phyloP scores from a whole-genome alignment of 2,329 filamentous ascomycete species.

The Aspergillus sp. region DNA sequence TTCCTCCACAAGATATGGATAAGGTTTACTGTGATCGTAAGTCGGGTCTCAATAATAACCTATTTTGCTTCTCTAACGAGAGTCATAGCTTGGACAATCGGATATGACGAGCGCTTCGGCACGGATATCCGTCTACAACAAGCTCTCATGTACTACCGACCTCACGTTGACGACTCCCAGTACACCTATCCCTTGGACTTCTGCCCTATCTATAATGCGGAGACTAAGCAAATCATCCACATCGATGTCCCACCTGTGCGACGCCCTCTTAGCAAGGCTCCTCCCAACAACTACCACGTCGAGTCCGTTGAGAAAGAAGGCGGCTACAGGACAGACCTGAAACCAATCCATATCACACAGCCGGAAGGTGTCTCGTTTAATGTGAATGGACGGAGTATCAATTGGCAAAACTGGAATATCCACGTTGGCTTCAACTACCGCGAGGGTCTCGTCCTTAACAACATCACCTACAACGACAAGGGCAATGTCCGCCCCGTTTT shows the following conservation, averaged over 20 bases:
- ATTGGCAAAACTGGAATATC: constrained; percentile 92
- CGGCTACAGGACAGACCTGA: constrained; percentile 75
- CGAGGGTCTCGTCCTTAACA: constrained; percentile 85
- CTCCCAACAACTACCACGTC: constrained; percentile 77
- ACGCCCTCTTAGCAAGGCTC: constrained; percentile 69
- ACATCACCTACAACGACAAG: constrained; percentile 87
- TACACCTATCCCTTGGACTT: constrained; percentile 93
- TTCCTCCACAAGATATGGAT: constrained; percentile 81
- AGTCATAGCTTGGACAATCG: constrained; percentile 78
- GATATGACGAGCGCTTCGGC: constrained; percentile 87
- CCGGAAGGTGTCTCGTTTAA: constrained; percentile 87
- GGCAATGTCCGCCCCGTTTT: constrained; percentile 75
- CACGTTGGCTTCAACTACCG: constrained; percentile 95
- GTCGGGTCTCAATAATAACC: constrained; percentile 27
- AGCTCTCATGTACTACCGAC: constrained; percentile 93
- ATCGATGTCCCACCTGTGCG: constrained; percentile 81
- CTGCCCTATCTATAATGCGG: constrained; percentile 84
- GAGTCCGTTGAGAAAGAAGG: constrained; percentile 69
- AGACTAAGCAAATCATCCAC: constrained; percentile 73
- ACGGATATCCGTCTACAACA: constrained; percentile 79
- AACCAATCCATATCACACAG: constrained; percentile 84
- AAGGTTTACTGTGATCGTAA: constrained; percentile 90
- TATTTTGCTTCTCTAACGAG: constrained; percentile 7
- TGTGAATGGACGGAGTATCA: constrained; percentile 69
- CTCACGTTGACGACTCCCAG: constrained; percentile 79